Evolutionary conservation across 2,329 filamentous ascomycete genomes (phyloP).

Genomic region (Trichoderma sp.): DNA sequence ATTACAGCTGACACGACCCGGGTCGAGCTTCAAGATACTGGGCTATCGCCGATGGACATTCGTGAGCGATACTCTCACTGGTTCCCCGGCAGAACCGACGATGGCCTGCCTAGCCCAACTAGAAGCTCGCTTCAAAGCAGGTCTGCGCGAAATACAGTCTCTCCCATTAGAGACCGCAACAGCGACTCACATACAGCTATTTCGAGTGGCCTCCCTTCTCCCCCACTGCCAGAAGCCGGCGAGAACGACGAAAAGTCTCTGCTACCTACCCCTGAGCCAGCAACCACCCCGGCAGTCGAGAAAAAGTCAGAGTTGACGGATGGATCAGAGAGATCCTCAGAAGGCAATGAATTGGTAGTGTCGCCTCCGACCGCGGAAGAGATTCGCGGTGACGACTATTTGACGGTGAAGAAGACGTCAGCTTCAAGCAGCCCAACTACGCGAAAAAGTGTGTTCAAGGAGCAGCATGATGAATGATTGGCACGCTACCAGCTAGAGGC

Average conservation of each 20-base stretch:
- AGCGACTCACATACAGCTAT: conserved; percentile 13
- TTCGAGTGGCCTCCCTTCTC: conserved; percentile 10
- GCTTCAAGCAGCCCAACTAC: conserved; percentile 31
- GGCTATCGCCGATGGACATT: conserved; percentile 45
- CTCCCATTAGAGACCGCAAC: conserved; percentile 2
- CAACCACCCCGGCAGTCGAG: background rate
- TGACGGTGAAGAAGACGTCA: conserved; percentile 34
- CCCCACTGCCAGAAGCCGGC: conserved; percentile 8
- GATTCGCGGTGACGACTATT: conserved; percentile 35
- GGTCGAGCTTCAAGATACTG: conserved; percentile 51
- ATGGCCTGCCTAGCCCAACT: conserved; percentile 29
- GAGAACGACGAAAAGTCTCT: conserved; percentile 19
- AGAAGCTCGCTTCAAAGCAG: conserved; percentile 14
- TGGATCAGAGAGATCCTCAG: background rate
- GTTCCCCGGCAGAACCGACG: conserved; percentile 28
- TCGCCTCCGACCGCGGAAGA: conserved; percentile 40
- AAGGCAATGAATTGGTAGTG: conserved; percentile 27
- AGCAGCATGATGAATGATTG: conserved; percentile 49
- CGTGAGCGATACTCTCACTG: conserved; percentile 42
- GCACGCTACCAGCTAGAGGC: conserved; percentile 31
- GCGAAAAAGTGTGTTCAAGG: conserved; percentile 48
- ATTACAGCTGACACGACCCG: conserved; percentile 44
- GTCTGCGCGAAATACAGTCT: conserved; percentile 5
- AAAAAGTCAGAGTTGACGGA: background rate
- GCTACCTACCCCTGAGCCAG: background rate